Percentiles rank a stretch among this genome's conserved stretches.
Conservation (phyloP, 2,329 filamentous ascomycete genomes). For the Calonectria pteridis region DNA sequence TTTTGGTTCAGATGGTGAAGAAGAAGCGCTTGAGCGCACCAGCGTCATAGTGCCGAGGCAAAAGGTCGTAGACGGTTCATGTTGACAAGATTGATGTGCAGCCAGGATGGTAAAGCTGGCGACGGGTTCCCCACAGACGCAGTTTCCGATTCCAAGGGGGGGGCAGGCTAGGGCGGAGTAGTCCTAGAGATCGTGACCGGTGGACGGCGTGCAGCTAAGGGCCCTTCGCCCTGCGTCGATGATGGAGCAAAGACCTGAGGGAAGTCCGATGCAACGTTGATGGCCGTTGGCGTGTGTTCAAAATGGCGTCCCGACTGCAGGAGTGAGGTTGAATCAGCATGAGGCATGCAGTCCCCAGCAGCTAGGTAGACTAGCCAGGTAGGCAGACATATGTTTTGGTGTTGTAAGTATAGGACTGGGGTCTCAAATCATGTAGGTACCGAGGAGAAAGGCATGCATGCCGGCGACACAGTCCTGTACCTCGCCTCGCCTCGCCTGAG, state of each 20-base stretch:
- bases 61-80: constrained; percentile 11
- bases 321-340: not conserved
- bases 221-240: constrained; percentile 1
- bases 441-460: not conserved
- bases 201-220: constrained; percentile 14
- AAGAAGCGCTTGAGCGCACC: not conserved
- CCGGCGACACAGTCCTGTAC: not conserved
- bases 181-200: constrained; percentile 16
- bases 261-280: constrained; percentile 23
- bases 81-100: constrained; percentile 24
- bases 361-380: constrained; percentile 2
- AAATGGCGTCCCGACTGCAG: constrained; percentile 11
- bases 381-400: not conserved
- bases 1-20: not conserved
- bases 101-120: constrained; percentile 10
- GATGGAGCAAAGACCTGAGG: constrained; percentile 12
- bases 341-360: constrained; percentile 9
- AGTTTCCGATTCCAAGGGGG: constrained; percentile 13
- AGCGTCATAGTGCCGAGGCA: constrained; percentile 1
- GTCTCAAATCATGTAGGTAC: constrained; percentile 5
- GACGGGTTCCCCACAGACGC: constrained; percentile 17
- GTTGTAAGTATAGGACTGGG: not conserved
- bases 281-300: constrained; percentile 12
- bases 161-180: not conserved
- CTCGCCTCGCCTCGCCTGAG: not conserved